Conservation (phyloP, 192 early-diverging fungal genomes). For the Haplosporangium gracile region DNA sequence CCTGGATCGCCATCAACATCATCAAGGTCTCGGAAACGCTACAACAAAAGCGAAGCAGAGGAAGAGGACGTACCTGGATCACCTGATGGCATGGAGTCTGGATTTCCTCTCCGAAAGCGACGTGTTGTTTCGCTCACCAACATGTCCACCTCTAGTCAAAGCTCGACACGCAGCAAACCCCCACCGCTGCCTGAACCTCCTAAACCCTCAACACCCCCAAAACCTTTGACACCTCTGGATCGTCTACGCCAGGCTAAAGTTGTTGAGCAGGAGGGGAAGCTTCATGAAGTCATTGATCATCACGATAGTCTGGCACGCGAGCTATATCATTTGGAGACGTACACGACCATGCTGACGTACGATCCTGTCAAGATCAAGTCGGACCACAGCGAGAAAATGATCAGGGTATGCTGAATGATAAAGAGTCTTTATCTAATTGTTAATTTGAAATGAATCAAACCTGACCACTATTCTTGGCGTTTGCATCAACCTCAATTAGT, state of each 20-base stretch:
- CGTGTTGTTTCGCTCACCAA: slow-evolving; percentile 19
- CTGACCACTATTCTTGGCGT: not conserved
- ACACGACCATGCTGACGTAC: slow-evolving; percentile 63
- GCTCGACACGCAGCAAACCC: not conserved
- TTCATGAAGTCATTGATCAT: slow-evolving; percentile 62
- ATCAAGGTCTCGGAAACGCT: slow-evolving; percentile 27
- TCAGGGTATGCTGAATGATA: slow-evolving; percentile 55
- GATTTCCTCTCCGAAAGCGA: slow-evolving; percentile 31
- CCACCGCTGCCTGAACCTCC: not conserved
- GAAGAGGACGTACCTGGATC: slow-evolving; percentile 11
- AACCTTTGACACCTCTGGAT: slow-evolving; percentile 63
- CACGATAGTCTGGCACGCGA: slow-evolving; percentile 70
- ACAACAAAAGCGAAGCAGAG: slow-evolving; percentile 31
- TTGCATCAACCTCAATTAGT: slow-evolving; percentile 16
- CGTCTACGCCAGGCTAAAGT: slow-evolving; percentile 44
- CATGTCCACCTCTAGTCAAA: not conserved
- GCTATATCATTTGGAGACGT: slow-evolving; percentile 69
- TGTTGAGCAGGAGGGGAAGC: slow-evolving; percentile 52
- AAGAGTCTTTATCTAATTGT: not conserved
- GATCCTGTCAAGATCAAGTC: slow-evolving; percentile 63
- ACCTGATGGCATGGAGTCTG: slow-evolving; percentile 11
- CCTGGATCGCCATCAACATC: not conserved
- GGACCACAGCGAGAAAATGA: slow-evolving; percentile 68
- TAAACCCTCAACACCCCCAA: slow-evolving; percentile 8
- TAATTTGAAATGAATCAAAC: not conserved